Evolutionary conservation across 257 asterid species (phyloP), one percentile per base, ranked within the genome.

Genomic region (Agastache rugosa): DNA sequence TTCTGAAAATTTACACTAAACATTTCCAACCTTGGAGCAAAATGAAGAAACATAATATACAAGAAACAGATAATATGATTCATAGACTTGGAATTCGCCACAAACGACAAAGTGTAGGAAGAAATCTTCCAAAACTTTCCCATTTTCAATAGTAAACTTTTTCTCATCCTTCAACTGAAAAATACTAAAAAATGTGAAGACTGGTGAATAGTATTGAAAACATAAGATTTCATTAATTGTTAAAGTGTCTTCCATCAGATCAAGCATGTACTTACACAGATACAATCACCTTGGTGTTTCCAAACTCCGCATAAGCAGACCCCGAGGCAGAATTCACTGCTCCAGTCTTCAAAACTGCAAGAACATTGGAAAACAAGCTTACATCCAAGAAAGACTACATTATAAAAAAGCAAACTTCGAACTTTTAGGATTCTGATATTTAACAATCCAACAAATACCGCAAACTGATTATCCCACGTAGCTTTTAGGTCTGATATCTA

Each of bases 291-390:
- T 90, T 95, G 76, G 99, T 92, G 81, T 80, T 90, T 61, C 98
- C 98, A 77, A 95, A 88, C 82, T 95, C 99, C 5, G 97, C 98
- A 84, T 92, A 95, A 67, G 99, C 99, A 59, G 99, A 95, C 22
- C 99, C 99, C 42, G 99, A 88, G 69, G 99, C 98, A 37, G 97
- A 89, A 78, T 81, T 95, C 63, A 89, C 98, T 0, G 99, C 92
- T 53, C 93, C 92, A n/a, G 97, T 90, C 88, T 88, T 88, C 69
- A 95, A 77, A 87, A 83, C 97, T 93, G 94, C 79, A 84, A 27
- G 76, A 44, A 27, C 35, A 8, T 39, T 8, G 44, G 12, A 39
- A 39, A 39, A 39, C 44, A 39, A 39, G 11, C 3, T 39, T 39
- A 19, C 6, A 19, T 17, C 59, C 59, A 53, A 53, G 58, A 51